Base-by-base conservation (phyloP, 345 rosid genomes). In the Mallotus nudiflorus region DNA sequence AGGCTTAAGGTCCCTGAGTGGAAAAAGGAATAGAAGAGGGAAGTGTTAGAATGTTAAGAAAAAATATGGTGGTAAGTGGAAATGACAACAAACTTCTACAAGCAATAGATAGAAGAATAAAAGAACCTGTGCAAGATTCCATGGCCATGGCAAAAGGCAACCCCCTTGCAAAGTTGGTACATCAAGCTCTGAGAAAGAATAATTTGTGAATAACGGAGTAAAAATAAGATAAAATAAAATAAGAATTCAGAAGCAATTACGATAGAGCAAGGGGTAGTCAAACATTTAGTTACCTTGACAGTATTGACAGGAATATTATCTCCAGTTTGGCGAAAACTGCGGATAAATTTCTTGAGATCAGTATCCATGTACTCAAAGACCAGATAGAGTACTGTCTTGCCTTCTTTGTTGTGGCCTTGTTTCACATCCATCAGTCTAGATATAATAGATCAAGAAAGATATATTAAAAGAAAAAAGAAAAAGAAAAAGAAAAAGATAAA, bases 101-200 rank as follows among this genome's bases (percentile, higher is more conserved):
- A 16, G 27, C 9, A 5, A 39, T 4, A 29, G 42, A 44, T 15
- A 24, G 8, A 27, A 28, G n/a, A 16, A 14, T 12, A 48, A 12
- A 22, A 44, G 29, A 42, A 89, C 99, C 99, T 95, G 83, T 95
- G 99, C 70, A 95, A 65, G 76, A 95, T 84, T 25, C 99, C 99
- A 40, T 90, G 97, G 37, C 97, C 99, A 73, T 92, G 99, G 78
- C 98, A 95, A 78, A 95, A 90, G 22, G 99, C 84, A 61, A 94
- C 92, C 33, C 97, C 97, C 78, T 92, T 91, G 86, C 97, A 92
- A 0, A 95, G 85, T 80, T 95, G 99, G 72, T 84, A 95, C 99
- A 95, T 95, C 88, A 95, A 84, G 70, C 92, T 87, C 99, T 94
- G 88, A 46, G 53, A 11, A 22, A 27, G 18, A 33, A 65, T 59